Conservation (phyloP, 2,329 filamentous ascomycete genomes). For the Claviceps arundinis region DNA sequence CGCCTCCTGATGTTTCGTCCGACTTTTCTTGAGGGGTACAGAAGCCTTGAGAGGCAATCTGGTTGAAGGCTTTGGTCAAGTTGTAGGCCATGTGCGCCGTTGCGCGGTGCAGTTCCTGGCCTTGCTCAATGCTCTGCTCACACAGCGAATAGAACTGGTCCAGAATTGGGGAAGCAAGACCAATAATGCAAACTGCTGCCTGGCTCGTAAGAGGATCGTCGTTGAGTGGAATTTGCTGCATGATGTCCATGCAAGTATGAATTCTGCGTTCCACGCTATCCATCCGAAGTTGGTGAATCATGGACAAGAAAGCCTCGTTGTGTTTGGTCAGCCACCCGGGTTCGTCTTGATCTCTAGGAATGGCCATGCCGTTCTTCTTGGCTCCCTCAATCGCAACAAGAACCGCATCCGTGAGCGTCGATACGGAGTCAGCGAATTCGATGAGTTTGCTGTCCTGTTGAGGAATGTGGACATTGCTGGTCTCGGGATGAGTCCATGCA, state of each 20-base stretch:
- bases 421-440: constrained; percentile 43
- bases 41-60: constrained; percentile 75
- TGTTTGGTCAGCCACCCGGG: constrained; percentile 25
- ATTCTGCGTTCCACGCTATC: constrained; percentile 36
- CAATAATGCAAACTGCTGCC: constrained; percentile 19
- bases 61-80: constrained; percentile 63
- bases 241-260: constrained; percentile 21
- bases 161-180: constrained; percentile 49
- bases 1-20: constrained; percentile 52
- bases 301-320: constrained; percentile 36
- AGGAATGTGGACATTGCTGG: constrained; percentile 6
- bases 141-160: constrained; percentile 57
- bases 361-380: constrained; percentile 37
- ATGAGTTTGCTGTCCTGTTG: constrained; percentile 16
- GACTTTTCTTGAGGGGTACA: constrained; percentile 78
- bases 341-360: constrained; percentile 21
- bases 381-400: constrained; percentile 69
- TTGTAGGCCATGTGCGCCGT: constrained; percentile 63
- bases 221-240: constrained; percentile 20
- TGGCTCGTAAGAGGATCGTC: constrained; percentile 14
- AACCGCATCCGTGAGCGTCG: constrained; percentile 57
- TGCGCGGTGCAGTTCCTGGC: constrained; percentile 52
- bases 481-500: constrained; percentile 42
- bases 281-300: constrained; percentile 47
- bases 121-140: constrained; percentile 41